Base-by-base conservation (phyloP, 2,329 filamentous ascomycete species). In the Graphiopsis chlorocephala region DNA sequence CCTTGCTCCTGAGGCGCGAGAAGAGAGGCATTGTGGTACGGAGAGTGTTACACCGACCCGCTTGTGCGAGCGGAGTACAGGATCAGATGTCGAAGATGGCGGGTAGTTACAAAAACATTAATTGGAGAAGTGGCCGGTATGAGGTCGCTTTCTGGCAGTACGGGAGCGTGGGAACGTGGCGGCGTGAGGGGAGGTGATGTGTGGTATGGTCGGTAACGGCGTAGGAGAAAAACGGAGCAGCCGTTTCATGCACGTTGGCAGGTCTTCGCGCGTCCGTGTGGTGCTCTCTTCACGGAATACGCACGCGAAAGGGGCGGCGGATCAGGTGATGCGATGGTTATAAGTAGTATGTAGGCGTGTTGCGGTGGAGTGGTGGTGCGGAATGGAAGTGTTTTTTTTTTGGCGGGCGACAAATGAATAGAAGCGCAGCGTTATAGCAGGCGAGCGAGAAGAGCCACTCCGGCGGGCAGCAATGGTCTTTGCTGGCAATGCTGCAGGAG, bases 1-100 rank as follows among this genome's bases (percentile, higher is more conserved):
- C 91, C 80, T 89, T 93, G 81, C 86, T 85, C 83, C 92, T 92
- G 78, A 94, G 86, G 65, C 81, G 83, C 65, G 84, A 84, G 73
- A 88, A 85, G 74, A 87, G 85, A 63, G 85, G 80, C 84, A 86
- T 86, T 55, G 61, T 63, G 45, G 42, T 17, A 50, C 59, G 35
- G 14, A 38, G n/a, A 25, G 48, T 14, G 48, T 31, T 55, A 38
- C 60, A 55, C 60, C 20, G 47, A 53, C 59, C 47, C 60, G 60
- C 60, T 62, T 55, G 17, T 35, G 38, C 60, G 31, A 38, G 60
- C 23, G 23, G 7, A 45, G n/a, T 60, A 20, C 6, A 12, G n/a
- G 17, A 25, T n/a, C 47, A 28, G 14, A 50, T n/a, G 29, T 53
- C 50, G 28, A 53, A 12, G 26, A 31, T 53, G 17, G 26, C 28